Base-by-base conservation (phyloP, 495 filamentous ascomycete genomes). In the Cercophora sp. region DNA sequence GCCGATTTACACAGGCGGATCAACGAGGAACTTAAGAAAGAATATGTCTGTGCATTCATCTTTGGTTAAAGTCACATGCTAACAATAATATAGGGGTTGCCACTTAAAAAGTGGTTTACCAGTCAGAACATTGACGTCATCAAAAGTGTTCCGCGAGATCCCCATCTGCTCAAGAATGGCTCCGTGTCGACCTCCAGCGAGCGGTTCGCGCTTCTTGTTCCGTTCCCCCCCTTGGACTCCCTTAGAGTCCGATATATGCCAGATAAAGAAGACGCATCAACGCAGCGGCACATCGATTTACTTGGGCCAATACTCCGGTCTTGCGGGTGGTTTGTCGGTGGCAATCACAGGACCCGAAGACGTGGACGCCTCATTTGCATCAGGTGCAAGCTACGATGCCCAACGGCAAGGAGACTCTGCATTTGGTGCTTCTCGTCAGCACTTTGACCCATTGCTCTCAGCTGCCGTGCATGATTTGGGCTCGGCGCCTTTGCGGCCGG, bases 31-130 rank as follows among this genome's bases (percentile, higher is more conserved):
- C 19, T 43, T 10, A 43, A 43, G 19, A 43, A 43, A 24, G 22
- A 43, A 43, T 24, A 43, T 43, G 40, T 43, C 8, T 8, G 40
- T 43, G n/a, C n/a, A 43, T 23, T 43, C 19, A 43, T 43, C 40
- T 43, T n/a, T 10, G 15, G 8, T 24, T 24, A 43, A 43, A 42
- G 16, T 43, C n/a, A 43, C 19, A 43, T 42, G 3, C 39, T 42
- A 42, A 42, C 39, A 42, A 42, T 20, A 42, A 13, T 42, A 32
- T 13, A 42, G 39, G 39, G 39, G 13, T 20, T 42, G 39, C 5
- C 39, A 42, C 13, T 42, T 4, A 3, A 42, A 13, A 8, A 42
- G 13, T 42, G 39, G 39, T 3, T 42, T 5, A 42, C 16, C 40
- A 43, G 19, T 43, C 22, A 43, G 15, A 24, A 43, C 2, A 5